These are phyloP conservation scores for Triticum turgidum DNA, from an alignment of 176 grass and related monocot genomes.

Conservation along the genomic window DNA sequence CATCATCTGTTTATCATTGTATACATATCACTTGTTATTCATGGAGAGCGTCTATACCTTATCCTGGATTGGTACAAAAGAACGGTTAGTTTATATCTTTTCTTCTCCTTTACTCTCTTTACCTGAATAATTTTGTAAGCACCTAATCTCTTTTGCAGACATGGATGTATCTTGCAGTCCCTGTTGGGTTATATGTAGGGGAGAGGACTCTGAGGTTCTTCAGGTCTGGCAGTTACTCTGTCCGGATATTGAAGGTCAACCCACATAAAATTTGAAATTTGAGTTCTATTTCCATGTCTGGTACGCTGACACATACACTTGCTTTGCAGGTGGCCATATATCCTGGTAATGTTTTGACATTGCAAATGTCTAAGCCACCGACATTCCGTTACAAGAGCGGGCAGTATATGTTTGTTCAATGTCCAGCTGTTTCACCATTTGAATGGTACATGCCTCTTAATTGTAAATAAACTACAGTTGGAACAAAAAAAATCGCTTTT, in stretches of 20 bases:
- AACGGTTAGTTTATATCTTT: constrained; percentile 58
- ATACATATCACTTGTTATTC: constrained; percentile 79
- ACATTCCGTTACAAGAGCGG: constrained; percentile 88
- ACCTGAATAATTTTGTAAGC: constrained; percentile 9
- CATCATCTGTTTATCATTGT: constrained; percentile 90
- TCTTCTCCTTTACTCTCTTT: not conserved
- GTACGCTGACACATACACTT: constrained; percentile 37
- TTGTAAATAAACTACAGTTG: constrained; percentile 12
- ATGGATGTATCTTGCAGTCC: constrained; percentile 96
- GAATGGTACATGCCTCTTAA: constrained; percentile 73
- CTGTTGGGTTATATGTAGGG: constrained; percentile 78
- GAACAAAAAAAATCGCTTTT: not conserved
- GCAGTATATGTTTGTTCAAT: constrained; percentile 99
- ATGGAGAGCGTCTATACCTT: constrained; percentile 78
- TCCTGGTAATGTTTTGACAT: constrained; percentile 89
- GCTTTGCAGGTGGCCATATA: constrained; percentile 87
- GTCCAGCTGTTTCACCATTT: constrained; percentile 87
- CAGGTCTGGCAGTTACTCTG: constrained; percentile 85
- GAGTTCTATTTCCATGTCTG: constrained; percentile 27
- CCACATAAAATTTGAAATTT: constrained; percentile 10
- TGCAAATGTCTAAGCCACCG: constrained; percentile 91
- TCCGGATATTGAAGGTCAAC: constrained; percentile 82
- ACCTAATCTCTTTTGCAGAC: constrained; percentile 52
- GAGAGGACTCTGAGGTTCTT: constrained; percentile 90
- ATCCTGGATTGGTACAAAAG: constrained; percentile 75